phyloP scores from a whole-genome alignment of 495 filamentous ascomycete genomes.

The Penicillium antarcticum region DNA sequence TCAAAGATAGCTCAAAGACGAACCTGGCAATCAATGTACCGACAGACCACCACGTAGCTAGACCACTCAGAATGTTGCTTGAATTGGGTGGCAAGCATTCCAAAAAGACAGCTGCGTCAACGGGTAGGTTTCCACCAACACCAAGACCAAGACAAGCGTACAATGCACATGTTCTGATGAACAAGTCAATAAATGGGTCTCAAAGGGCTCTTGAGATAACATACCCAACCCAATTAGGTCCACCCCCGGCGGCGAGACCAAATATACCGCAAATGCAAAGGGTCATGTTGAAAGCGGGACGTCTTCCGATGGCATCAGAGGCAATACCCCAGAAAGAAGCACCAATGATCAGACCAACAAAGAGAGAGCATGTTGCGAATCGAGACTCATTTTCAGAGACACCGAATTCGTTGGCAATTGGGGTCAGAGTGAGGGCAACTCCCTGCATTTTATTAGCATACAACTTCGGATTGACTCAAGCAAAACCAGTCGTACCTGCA shows the following conservation, averaged over 20 bases:
- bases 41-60: constrained; percentile 53
- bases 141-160: constrained; percentile 44
- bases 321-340: constrained; percentile 51
- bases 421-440: constrained; percentile 45
- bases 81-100: constrained; percentile 49
- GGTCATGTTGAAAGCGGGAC: constrained; percentile 50
- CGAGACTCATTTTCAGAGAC: constrained; percentile 37
- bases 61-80: constrained; percentile 42
- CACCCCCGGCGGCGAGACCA: constrained; percentile 43
- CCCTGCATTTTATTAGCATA: constrained; percentile 27
- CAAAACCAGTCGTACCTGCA: constrained; percentile 21
- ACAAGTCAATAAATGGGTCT: not conserved
- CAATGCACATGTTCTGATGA: constrained; percentile 30
- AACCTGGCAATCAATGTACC: constrained; percentile 45
- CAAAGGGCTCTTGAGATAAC: not conserved
- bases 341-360: constrained; percentile 46
- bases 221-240: constrained; percentile 40
- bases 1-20: constrained; percentile 1
- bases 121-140: constrained; percentile 49
- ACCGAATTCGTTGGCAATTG: constrained; percentile 43
- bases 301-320: constrained; percentile 48
- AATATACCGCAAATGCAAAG: constrained; percentile 47
- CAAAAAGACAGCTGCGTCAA: constrained; percentile 50
- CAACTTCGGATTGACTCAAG: not conserved
- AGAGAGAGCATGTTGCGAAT: constrained; percentile 44